Percentiles rank a stretch among this genome's conserved stretches.
Conservation (phyloP, 2,329 filamentous ascomycete genomes). For the Parafenestella ontariensis region DNA sequence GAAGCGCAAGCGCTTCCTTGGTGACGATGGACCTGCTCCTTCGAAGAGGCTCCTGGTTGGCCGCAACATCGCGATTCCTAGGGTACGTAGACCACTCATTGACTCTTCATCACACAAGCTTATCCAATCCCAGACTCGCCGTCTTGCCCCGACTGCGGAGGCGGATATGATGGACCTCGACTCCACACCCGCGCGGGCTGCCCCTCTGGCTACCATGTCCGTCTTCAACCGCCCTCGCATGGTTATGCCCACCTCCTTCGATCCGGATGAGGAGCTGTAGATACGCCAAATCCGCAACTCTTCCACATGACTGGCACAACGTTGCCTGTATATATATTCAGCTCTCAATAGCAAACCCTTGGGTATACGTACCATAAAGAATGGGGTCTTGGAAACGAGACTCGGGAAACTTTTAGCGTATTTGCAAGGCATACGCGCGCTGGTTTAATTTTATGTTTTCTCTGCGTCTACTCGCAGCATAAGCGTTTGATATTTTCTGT, state of each 20-base stretch:
- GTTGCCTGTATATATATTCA: too few relatives aligned
- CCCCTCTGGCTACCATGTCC: not conserved
- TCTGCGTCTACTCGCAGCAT: too few relatives aligned
- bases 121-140: not conserved
- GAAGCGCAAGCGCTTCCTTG: not conserved
- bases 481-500: too few relatives aligned
- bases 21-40: not conserved
- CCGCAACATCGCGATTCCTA: not conserved
- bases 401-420: too few relatives aligned
- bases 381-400: too few relatives aligned
- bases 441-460: too few relatives aligned
- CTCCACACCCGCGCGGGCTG: not conserved
- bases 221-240: not conserved
- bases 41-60: not conserved
- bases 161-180: not conserved
- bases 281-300: not conserved
- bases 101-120: not conserved
- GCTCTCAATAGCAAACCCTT: too few relatives aligned
- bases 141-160: not conserved
- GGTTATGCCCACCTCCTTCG: not conserved
- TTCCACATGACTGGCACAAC: not conserved
- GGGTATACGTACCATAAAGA: too few relatives aligned
- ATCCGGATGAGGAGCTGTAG: not conserved
- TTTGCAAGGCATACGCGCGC: too few relatives aligned
- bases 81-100: not conserved